phyloP scores from a whole-genome alignment of 129 eudicot genomes.

The Lactuca sativa region DNA sequence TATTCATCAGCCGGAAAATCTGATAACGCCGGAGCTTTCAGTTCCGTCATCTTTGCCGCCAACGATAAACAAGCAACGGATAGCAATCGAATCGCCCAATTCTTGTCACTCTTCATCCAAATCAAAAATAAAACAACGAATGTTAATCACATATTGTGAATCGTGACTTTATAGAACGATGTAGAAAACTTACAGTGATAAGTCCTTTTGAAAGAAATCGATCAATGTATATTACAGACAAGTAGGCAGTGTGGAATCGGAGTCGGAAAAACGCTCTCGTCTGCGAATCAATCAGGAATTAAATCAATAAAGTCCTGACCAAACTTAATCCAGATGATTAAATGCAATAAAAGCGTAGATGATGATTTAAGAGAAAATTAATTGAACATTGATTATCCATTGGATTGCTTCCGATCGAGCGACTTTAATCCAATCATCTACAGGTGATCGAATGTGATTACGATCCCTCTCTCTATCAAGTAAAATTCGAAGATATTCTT shows the following conservation, averaged over 20 bases:
- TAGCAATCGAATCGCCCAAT: slow-evolving; percentile 55
- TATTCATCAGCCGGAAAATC: slow-evolving; percentile 28
- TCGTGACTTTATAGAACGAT: background rate
- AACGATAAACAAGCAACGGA: slow-evolving; percentile 64
- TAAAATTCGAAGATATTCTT: slow-evolving; percentile 42
- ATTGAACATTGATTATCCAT: slow-evolving; percentile 62
- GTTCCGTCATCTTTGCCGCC: slow-evolving; percentile 70
- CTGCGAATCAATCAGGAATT: slow-evolving; percentile 36
- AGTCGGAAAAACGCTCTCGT: slow-evolving; percentile 39
- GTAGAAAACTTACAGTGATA: slow-evolving; percentile 42
- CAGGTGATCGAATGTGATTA: background rate
- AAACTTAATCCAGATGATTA: background rate
- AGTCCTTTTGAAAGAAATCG: slow-evolving; percentile 48
- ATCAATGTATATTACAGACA: slow-evolving; percentile 62
- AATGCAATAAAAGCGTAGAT: background rate
- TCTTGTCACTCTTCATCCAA: slow-evolving; percentile 40
- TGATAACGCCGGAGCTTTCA: slow-evolving; percentile 26
- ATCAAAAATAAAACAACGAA: background rate
- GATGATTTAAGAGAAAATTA: background rate
- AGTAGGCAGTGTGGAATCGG: slow-evolving; percentile 53
- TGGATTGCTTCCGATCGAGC: slow-evolving; percentile 56
- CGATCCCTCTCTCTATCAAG: slow-evolving; percentile 37
- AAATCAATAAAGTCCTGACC: background rate
- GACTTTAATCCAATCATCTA: slow-evolving; percentile 27
- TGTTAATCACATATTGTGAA: background rate